Percentiles rank a stretch among this genome's conserved stretches.
These are phyloP conservation scores for Ascochyta lentis DNA, from an alignment of 2,329 filamentous ascomycete genomes.

Conservation along the genomic window DNA sequence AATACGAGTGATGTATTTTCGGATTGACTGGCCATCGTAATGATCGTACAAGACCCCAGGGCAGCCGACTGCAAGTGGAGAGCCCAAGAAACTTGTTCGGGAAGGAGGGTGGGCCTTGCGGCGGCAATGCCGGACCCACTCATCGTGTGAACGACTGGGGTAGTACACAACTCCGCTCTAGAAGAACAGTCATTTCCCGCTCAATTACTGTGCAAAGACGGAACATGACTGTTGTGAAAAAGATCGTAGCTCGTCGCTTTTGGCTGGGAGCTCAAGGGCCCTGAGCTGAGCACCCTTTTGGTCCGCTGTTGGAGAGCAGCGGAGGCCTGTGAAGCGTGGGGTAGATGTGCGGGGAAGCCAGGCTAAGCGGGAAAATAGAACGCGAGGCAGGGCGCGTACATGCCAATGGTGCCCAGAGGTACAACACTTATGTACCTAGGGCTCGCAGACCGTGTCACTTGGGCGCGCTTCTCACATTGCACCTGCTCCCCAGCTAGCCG, in stretches of 20 bases:
- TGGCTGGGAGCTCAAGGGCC: neutral
- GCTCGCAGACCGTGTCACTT: constrained; percentile 25
- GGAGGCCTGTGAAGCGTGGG: constrained; percentile 13
- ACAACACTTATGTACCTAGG: constrained; percentile 32
- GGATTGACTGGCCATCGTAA: neutral
- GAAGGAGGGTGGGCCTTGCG: constrained; percentile 13
- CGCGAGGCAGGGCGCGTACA: constrained; percentile 22
- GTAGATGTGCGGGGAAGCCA: constrained; percentile 35
- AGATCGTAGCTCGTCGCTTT: too few species aligned
- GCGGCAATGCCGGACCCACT: constrained; percentile 7
- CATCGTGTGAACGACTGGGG: constrained; percentile 10
- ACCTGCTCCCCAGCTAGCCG: constrained; percentile 19
- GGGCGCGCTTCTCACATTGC: constrained; percentile 21
- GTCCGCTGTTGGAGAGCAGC: constrained; percentile 5
- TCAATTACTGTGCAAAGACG: too few species aligned
- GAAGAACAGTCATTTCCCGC: too few species aligned
- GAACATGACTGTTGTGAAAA: too few species aligned
- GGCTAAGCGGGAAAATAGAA: constrained; percentile 31
- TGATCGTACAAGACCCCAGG: neutral
- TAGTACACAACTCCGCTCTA: neutral
- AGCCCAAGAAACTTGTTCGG: constrained; percentile 1
- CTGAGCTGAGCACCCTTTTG: constrained; percentile 12
- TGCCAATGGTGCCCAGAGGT: constrained; percentile 26
- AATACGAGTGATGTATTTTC: neutral
- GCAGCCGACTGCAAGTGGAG: neutral